These are phyloP conservation scores for Saccharomycopsis lassenensis DNA, from an alignment of 805 yeast genomes.

Conservation along the genomic window DNA sequence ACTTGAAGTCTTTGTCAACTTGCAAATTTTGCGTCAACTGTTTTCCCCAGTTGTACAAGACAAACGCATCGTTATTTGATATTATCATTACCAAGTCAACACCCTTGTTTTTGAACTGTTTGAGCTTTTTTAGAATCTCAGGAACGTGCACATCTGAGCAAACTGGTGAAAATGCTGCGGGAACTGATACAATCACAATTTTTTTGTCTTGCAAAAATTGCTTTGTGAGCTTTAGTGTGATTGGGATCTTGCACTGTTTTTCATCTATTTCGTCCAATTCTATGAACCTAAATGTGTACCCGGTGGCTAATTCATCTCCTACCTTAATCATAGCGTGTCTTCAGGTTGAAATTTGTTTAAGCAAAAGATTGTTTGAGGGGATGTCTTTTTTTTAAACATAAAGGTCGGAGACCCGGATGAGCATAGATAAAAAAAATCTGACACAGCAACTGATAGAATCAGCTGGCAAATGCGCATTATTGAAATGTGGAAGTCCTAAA, in stretches of 20 bases:
- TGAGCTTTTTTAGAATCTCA: conserved; percentile 41
- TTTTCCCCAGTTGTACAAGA: conserved; percentile 58
- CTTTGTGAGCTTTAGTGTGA: not conserved
- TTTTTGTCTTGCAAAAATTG: conserved; percentile 28
- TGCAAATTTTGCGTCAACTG: conserved; percentile 23
- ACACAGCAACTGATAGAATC: too few relatives aligned
- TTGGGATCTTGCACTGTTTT: conserved; percentile 11
- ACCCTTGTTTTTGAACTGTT: conserved; percentile 44
- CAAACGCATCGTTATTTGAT: conserved; percentile 65
- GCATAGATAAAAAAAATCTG: too few relatives aligned
- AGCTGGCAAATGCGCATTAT: too few relatives aligned
- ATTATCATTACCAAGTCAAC: conserved; percentile 53
- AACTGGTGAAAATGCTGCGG: conserved; percentile 84
- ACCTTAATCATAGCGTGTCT: too few relatives aligned
- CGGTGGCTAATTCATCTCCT: conserved; percentile 5
- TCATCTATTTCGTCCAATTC: conserved; percentile 2
- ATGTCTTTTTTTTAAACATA: too few relatives aligned
- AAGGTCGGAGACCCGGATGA: too few relatives aligned
- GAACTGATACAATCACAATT: conserved; percentile 64
- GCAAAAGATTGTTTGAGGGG: too few relatives aligned
- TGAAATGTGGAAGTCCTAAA: too few relatives aligned
- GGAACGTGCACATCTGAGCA: conserved; percentile 68
- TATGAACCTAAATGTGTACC: conserved; percentile 9
- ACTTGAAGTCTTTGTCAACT: conserved; percentile 26
- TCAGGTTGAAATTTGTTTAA: too few relatives aligned